Evolutionary conservation across 768 basidiomycete species (phyloP), one percentile per base, ranked within the genome.

Genomic region (Atractiella rhizophila): DNA sequence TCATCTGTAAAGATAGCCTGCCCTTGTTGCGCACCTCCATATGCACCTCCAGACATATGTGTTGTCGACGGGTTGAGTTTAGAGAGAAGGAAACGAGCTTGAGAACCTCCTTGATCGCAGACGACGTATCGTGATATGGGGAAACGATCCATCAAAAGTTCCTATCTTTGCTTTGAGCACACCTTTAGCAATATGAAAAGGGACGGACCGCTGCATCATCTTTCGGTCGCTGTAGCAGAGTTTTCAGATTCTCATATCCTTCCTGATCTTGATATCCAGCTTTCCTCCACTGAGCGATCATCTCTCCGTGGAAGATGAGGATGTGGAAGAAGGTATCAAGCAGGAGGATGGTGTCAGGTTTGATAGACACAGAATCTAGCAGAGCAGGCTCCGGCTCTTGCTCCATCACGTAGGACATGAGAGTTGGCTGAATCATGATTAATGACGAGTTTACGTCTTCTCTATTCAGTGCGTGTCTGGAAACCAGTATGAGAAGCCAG

Each of bases 311-410:
- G 76, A 91, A 96, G 59, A 98, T 96, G 53, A 96, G 75, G 51
- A 96, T 91, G 57, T 98, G 88, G 82, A 98, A 96, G 70, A 88
- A 98, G 2, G 88, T 96, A 55, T 98, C 91, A 40, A 98, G 74
- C 9, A 98, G 70, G 24, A 98, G 73, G 54, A 98, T 74, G 47
- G 86, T 82, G 54, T 96, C 91, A 32, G 79, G 78, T 59, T 88
- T 85, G 63, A 96, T 94, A 36, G 88, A 96, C 33, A 98, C 74
- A 39, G 81, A 86, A 63, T 98, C 91, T 25, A 98, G 73, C 16
- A 98, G 66, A 25, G 96, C 88, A 15, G 91, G 91, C 51, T 85
- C 80, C 12, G 91, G 75, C 9, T 73, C 68, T 2, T 73, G 69
- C 56, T 98, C 91, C 57, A 96, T 78, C 7, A 77, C 76, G 60